phyloP scores from a whole-genome alignment of 768 basidiomycete genomes.

The Mycena sanguinolenta region DNA sequence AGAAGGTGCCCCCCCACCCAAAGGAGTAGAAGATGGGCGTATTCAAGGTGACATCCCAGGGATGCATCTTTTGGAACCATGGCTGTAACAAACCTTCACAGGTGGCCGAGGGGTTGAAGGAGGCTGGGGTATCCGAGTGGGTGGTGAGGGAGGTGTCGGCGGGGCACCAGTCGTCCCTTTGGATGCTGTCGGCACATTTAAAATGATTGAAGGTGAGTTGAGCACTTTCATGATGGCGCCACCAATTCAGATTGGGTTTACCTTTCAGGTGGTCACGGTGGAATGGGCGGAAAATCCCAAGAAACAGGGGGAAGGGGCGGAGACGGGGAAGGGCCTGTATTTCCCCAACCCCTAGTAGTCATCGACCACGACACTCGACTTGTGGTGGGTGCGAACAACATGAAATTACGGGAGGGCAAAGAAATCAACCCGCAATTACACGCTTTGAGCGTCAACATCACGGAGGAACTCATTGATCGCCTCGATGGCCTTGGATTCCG shows the following conservation, averaged over 20 bases:
- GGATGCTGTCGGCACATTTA: neutral
- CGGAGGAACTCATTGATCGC: neutral
- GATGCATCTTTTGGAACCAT: neutral
- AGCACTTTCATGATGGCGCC: neutral
- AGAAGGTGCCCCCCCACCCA: too few relatives aligned
- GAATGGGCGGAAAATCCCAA: too few relatives aligned
- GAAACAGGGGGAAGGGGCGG: too few relatives aligned
- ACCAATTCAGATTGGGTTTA: neutral
- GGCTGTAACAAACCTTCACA: neutral
- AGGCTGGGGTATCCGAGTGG: neutral
- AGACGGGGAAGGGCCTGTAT: too few relatives aligned
- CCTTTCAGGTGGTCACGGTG: neutral
- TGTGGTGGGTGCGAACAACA: too few relatives aligned
- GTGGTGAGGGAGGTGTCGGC: neutral
- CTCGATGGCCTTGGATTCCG: neutral
- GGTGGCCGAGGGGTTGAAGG: neutral
- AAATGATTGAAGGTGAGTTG: neutral
- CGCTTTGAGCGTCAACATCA: neutral
- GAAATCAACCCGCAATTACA: neutral
- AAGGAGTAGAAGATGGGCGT: too few relatives aligned
- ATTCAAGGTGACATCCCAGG: too few relatives aligned
- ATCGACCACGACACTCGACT: too few relatives aligned
- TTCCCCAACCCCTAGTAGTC: too few relatives aligned
- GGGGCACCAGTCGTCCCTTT: neutral
- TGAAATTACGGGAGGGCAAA: neutral